Percentiles rank a stretch among this genome's conserved stretches.
Evolutionary conservation across 2,329 filamentous ascomycete genomes (phyloP).

Genomic region (Neurospora sp.): DNA sequence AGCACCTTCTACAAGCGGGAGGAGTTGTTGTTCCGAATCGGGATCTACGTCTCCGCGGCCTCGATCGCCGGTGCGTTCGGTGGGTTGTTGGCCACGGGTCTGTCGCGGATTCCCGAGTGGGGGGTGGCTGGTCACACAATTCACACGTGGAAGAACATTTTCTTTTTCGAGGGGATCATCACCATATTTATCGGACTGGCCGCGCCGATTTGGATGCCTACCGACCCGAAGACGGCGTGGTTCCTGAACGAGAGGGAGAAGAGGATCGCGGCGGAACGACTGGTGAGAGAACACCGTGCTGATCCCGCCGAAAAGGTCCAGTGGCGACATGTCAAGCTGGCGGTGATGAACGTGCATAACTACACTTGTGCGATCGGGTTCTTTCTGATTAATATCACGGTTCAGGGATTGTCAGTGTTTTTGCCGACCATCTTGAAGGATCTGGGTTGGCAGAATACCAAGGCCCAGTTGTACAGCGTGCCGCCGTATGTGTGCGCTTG

Average conservation of each 20-base stretch:
- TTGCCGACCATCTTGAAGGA: constrained; percentile 38
- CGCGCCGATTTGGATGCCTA: constrained; percentile 43
- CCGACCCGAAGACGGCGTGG: constrained; percentile 35
- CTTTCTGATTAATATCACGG: constrained; percentile 51
- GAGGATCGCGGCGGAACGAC: constrained; percentile 41
- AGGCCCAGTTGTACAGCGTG: constrained; percentile 34
- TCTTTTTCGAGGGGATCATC: constrained; percentile 52
- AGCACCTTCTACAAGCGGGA: constrained; percentile 46
- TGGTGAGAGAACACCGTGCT: constrained; percentile 38
- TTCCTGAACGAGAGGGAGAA: constrained; percentile 44
- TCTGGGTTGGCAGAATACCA: constrained; percentile 28
- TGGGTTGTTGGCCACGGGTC: constrained; percentile 43
- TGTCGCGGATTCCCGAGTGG: constrained; percentile 42
- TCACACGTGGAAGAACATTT: constrained; percentile 48
- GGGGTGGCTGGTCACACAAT: constrained; percentile 33
- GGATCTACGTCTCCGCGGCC: constrained; percentile 45
- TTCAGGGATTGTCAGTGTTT: constrained; percentile 43
- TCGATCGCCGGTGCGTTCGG: constrained; percentile 49
- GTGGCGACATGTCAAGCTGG: constrained; percentile 37
- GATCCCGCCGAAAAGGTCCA: constrained; percentile 37
- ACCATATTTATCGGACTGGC: constrained; percentile 37
- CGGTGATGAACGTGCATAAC: constrained; percentile 47
- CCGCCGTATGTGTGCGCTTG: constrained; percentile 34
- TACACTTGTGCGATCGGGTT: constrained; percentile 48
- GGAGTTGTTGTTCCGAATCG: constrained; percentile 45